Base-by-base conservation (phyloP, 371 early-diverging fungal genomes). In the Funneliformis caledonium region DNA sequence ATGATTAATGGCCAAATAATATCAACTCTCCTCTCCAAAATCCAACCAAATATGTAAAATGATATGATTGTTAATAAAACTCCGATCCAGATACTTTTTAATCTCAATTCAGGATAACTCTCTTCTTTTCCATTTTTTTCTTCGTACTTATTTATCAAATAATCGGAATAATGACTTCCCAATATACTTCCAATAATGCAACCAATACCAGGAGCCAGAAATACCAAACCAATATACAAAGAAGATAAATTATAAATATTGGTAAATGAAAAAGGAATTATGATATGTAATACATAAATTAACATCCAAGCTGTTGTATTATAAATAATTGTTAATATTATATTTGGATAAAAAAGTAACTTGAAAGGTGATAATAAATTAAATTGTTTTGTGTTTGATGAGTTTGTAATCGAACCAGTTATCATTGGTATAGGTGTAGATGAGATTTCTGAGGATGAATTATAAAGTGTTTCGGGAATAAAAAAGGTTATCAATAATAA, bases 241-340 rank as follows among this genome's bases (percentile, higher is more conserved):
- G 78, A 33, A 19, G 65, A 67, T 22, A 78, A 48, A 37, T 31
- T 14, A 67, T 78, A 78, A n/a, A 43, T 31, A 59, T 33, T 59
- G 11, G 61, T 43, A 43, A 78, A 67, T 67, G 68, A n/a, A 11
- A 42, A 50, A n/a, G 78, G 56, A 16, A 78, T 26, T 19, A 78
- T 64, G 11, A 60, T 52, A 47, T 78, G 4, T 48, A 67, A 48
- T 9, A 64, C 26, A 78, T 47, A 68, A 33, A 78, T 31, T 68
- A 65, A 26, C 31, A 31, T 59, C 16, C 16, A 47, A 11, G 67
- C 6, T 65, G 50, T 16, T 37, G 22, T 62, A 31, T 42, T 48
- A 67, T 78, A 65, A 37, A 26, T 1, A 9, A 67, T 47, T 22
- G 42, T 45, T 22, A 78, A 26, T 11, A 11, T 16, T 11, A 67